Conservation (phyloP, 78 protist genomes). For the Chrysochromulina tobinii region DNA sequence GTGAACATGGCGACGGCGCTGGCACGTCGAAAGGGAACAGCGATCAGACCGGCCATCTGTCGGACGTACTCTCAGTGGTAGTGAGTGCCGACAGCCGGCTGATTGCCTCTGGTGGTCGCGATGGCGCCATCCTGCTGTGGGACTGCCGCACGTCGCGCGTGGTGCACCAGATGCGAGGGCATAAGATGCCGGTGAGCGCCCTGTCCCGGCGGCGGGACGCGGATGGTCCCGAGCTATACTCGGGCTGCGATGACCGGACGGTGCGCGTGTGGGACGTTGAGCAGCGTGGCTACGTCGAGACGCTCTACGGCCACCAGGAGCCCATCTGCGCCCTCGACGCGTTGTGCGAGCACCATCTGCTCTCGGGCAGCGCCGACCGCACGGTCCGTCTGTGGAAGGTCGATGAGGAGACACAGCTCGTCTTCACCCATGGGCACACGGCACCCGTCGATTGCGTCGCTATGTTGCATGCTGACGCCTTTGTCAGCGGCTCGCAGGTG, state of each 20-base stretch:
- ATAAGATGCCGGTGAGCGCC: not conserved
- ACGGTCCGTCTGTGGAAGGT: constrained; percentile 81
- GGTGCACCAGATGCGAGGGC: not conserved
- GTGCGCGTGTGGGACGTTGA: constrained; percentile 74
- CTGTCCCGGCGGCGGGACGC: not conserved
- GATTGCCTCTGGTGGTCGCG: not conserved
- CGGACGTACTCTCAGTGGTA: constrained; percentile 62
- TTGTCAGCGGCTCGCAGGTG: constrained; percentile 22
- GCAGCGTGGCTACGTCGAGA: constrained; percentile 76
- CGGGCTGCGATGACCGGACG: constrained; percentile 64
- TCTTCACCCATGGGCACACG: constrained; percentile 58
- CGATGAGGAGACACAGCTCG: constrained; percentile 74
- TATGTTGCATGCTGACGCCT: not conserved
- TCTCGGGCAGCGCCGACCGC: constrained; percentile 61
- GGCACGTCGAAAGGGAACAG: too few relatives aligned
- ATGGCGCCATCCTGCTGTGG: not conserved
- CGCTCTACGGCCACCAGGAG: constrained; percentile 77
- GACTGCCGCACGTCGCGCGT: not conserved
- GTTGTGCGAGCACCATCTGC: constrained; percentile 43
- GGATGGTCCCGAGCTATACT: not conserved
- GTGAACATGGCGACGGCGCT: not conserved
- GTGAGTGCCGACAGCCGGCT: constrained; percentile 64
- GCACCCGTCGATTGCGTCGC: constrained; percentile 5
- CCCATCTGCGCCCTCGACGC: constrained; percentile 65
- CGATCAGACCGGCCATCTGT: constrained; percentile 34